Evolutionary conservation across 441 rosid species (phyloP).

Genomic region (Erodium moschatum): DNA sequence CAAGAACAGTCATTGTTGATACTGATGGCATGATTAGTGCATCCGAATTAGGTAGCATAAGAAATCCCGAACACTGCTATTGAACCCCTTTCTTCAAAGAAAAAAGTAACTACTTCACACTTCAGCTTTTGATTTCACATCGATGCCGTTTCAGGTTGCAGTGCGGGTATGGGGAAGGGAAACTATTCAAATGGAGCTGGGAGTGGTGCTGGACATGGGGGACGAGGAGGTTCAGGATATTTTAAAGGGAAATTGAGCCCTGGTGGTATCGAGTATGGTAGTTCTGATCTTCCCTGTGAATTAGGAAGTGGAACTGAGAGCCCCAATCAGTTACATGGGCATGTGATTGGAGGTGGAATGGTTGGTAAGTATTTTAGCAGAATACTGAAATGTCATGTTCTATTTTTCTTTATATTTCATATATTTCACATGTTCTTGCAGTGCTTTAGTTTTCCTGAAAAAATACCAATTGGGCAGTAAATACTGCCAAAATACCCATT

Average conservation of each 20-base stretch:
- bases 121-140: constrained; percentile 24
- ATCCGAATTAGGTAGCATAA: constrained; percentile 65
- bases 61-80: constrained; percentile 9
- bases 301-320: constrained; percentile 95
- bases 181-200: constrained; percentile 85
- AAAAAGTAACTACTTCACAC: neutral
- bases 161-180: constrained; percentile 82
- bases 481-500: neutral
- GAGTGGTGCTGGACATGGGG: constrained; percentile 99
- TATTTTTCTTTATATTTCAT: neutral
- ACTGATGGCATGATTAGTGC: constrained; percentile 66
- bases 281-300: constrained; percentile 90
- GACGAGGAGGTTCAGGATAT: constrained; percentile 89
- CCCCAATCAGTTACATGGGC: constrained; percentile 56
- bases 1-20: constrained; percentile 69
- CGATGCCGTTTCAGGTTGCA: constrained; percentile 59
- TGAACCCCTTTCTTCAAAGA: neutral
- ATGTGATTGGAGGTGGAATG: constrained; percentile 89
- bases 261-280: constrained; percentile 83
- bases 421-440: neutral
- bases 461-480: neutral
- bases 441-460: neutral
- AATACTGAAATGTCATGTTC: neutral
- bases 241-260: constrained; percentile 69
- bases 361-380: constrained; percentile 47